A percentile compares a stretch with the other conserved stretches of the same genome.
phyloP scores from a whole-genome alignment of 2,329 filamentous ascomycete genomes.

The Microsporum ferrugineum region DNA sequence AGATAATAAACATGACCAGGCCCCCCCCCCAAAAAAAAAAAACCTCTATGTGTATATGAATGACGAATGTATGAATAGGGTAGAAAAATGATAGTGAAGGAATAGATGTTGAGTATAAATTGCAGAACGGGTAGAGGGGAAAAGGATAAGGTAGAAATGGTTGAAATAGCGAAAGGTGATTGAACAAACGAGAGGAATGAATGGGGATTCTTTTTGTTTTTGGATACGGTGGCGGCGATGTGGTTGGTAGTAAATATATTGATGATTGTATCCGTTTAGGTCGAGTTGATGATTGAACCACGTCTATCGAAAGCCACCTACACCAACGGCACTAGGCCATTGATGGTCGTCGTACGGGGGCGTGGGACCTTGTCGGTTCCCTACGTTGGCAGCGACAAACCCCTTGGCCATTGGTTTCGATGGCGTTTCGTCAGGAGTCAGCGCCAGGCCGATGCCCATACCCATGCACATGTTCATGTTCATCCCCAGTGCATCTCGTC shows the following conservation, averaged over 20 bases:
- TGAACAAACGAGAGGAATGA: conserved; percentile 10
- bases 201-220: neutral
- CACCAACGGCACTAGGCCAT: conserved; percentile 74
- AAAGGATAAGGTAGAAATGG: neutral
- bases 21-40: neutral
- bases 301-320: conserved; percentile 54
- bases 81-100: neutral
- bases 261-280: conserved; percentile 16
- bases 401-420: conserved; percentile 60
- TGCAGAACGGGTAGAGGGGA: conserved; percentile 1
- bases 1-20: conserved; percentile 2
- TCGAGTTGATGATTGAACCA: conserved; percentile 40
- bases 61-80: neutral
- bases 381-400: conserved; percentile 44
- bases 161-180: neutral
- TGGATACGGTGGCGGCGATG: conserved; percentile 14
- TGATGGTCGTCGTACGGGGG: conserved; percentile 90
- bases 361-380: conserved; percentile 73
- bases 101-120: neutral
- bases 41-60: conserved; percentile 1
- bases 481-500: conserved; percentile 48
- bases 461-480: neutral
- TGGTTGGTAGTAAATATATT: neutral
- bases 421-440: conserved; percentile 46
- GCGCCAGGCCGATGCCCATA: conserved; percentile 42